Evolutionary conservation across 106 monocot species (phyloP).

Genomic region (Apostasia ramifera): DNA sequence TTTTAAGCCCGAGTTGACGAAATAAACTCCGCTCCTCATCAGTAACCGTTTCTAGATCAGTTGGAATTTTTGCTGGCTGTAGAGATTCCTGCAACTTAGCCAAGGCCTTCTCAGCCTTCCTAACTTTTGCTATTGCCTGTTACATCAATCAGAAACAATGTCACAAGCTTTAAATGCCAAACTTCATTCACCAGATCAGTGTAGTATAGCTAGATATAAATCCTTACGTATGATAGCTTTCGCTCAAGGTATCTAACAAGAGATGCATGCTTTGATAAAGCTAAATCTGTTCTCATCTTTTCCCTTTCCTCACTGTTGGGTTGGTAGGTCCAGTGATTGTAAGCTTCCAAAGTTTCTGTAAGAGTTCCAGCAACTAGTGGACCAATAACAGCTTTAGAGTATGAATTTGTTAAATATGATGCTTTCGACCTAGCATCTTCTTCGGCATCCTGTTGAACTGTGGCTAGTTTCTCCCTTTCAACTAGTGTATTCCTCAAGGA

Average conservation of each 20-base stretch:
- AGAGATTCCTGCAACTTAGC: slow-evolving; percentile 77
- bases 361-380: slow-evolving; percentile 86
- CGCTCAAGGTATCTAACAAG: slow-evolving; percentile 57
- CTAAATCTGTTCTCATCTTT: slow-evolving; percentile 42
- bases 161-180: background rate
- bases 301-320: slow-evolving; percentile 47
- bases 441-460: slow-evolving; percentile 60
- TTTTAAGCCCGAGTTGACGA: slow-evolving; percentile 83
- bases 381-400: slow-evolving; percentile 17
- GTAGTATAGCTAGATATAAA: background rate
- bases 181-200: background rate
- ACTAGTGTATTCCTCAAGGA: slow-evolving; percentile 39
- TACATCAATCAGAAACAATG: slow-evolving; percentile 1
- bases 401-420: slow-evolving; percentile 25
- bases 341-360: slow-evolving; percentile 75
- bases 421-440: slow-evolving; percentile 70
- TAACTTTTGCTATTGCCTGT: slow-evolving; percentile 70
- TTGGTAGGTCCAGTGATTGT: slow-evolving; percentile 51
- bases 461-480: slow-evolving; percentile 52
- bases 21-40: slow-evolving; percentile 84
- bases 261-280: slow-evolving; percentile 63
- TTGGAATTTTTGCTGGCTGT: slow-evolving; percentile 70
- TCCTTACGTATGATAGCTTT: slow-evolving; percentile 59
- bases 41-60: slow-evolving; percentile 89
- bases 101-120: slow-evolving; percentile 84